Conservation (phyloP, 768 basidiomycete genomes). For the Candolleomyces efflorescens region DNA sequence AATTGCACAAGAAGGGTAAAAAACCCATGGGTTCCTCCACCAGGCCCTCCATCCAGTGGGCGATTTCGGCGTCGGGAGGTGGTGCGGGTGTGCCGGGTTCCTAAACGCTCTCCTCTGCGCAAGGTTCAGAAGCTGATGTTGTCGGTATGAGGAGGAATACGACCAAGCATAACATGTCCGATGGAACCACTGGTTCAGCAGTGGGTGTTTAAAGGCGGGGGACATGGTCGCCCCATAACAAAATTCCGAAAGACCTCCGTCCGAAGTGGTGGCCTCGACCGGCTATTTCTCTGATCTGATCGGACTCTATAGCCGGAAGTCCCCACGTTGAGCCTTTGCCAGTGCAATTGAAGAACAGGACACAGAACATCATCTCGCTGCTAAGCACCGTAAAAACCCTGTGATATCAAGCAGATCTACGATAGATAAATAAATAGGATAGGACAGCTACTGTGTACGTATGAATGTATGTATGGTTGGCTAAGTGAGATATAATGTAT, state of each 20-base stretch:
- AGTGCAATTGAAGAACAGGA: too few species aligned
- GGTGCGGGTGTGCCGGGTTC: background rate
- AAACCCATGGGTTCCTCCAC: constrained; percentile 6
- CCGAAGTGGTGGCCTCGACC: too few species aligned
- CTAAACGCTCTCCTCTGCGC: background rate
- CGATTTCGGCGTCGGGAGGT: background rate
- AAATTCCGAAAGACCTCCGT: background rate
- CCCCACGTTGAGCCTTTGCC: too few species aligned
- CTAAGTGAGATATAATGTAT: too few species aligned
- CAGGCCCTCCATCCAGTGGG: too few species aligned
- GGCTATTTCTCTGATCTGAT: background rate
- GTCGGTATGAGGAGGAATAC: background rate
- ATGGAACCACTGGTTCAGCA: constrained; percentile 1
- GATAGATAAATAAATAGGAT: too few species aligned
- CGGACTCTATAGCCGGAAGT: background rate
- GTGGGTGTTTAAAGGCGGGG: background rate
- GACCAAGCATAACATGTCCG: background rate
- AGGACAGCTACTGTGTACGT: too few species aligned
- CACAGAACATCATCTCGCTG: too few species aligned
- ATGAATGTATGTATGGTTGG: too few species aligned
- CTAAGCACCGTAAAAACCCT: too few species aligned
- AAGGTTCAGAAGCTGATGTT: background rate
- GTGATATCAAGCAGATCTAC: too few species aligned
- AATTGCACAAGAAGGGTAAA: constrained; percentile 32
- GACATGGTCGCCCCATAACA: background rate